Base-by-base conservation (phyloP, 1,284 basidiomycete genomes). In the Irpex sp. region DNA sequence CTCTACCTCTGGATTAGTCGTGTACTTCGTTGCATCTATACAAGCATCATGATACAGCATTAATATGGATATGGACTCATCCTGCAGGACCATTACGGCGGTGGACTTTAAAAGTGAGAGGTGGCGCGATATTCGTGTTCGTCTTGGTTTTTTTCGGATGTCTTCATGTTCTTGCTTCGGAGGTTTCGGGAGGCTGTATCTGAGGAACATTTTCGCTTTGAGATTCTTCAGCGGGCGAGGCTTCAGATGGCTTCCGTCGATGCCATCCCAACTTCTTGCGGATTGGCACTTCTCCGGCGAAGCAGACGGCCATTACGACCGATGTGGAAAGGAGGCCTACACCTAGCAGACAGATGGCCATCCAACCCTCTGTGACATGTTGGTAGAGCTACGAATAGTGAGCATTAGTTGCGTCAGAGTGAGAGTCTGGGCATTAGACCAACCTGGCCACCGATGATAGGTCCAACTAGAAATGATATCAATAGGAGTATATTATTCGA, bases 391-490 rank as follows among this genome's bases (percentile, higher is more conserved):
- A 72, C 20, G 38, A 11, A 68, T 9, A 32, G 44, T 45, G 67
- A 70, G 73, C 42, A 22, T 13, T 63, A 67, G 63, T 45, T 20
- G 20, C 15, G 42, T 43, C 4, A 15, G 10, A 60, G 22, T 43
- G 54, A 10, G 18, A 24, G 44, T 3, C 43, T 27, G 32, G 27
- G 68, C 6, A 60, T 72, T 32, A 56, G 71, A 4, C 76, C 74
- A 76, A 89, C 91, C 84, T 93, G 90, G 69, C 93, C 92, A 59
- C 91, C 90, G 56, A 93, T 81, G 43, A 94, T 80, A 22, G 92
- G 92, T 0, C 93, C 93, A 71, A 92, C 92, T 92, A 70, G 15
- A 44, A 38, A 22, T 22, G 18, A 38, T 13, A 18, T 65, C 13
- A 42, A n/a, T 6, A 6, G 24, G 63, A 44, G n/a, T n/a, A 24